A percentile compares a stretch with the other conserved stretches of the same genome.
Evolutionary conservation across 192 early-diverging fungal genomes (phyloP).

Genomic region (Coemansia sp.): DNA sequence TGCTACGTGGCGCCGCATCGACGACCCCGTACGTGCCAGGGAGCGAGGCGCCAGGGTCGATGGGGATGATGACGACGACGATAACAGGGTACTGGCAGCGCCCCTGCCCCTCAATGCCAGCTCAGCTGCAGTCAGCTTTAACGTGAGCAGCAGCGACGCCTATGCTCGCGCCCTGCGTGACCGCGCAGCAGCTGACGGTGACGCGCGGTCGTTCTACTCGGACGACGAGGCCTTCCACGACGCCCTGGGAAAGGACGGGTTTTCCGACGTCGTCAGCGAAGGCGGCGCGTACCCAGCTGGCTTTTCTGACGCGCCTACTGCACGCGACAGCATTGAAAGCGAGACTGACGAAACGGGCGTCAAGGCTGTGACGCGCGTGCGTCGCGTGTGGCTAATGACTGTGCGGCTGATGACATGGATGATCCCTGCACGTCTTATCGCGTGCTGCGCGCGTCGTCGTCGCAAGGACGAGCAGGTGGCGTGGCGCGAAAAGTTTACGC

Average conservation of each 20-base stretch:
- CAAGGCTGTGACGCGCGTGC: slow-evolving; percentile 47
- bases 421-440: slow-evolving; percentile 69
- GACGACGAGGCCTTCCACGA: slow-evolving; percentile 64
- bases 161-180: slow-evolving; percentile 48
- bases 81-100: slow-evolving; percentile 15
- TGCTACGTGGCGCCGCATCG: slow-evolving; percentile 74
- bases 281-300: slow-evolving; percentile 22
- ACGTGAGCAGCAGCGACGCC: slow-evolving; percentile 10
- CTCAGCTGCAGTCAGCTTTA: slow-evolving; percentile 27
- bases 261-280: slow-evolving; percentile 41
- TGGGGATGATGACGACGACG: slow-evolving; percentile 52
- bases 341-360: slow-evolving; percentile 51
- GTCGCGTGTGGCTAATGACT: slow-evolving; percentile 43
- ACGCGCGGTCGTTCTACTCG: slow-evolving; percentile 59
- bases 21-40: slow-evolving; percentile 66
- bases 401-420: slow-evolving; percentile 47
- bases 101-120: slow-evolving; percentile 40
- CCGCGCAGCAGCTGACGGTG: slow-evolving; percentile 46
- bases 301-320: slow-evolving; percentile 14
- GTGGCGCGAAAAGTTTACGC: slow-evolving; percentile 96
- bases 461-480: slow-evolving; percentile 79
- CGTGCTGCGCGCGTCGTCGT: slow-evolving; percentile 73
- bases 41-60: slow-evolving; percentile 56
- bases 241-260: slow-evolving; percentile 33
- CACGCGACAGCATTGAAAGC: slow-evolving; percentile 27